Evolutionary conservation across 208 protist species (phyloP).

Genomic region (Wallacemonas sp.): DNA sequence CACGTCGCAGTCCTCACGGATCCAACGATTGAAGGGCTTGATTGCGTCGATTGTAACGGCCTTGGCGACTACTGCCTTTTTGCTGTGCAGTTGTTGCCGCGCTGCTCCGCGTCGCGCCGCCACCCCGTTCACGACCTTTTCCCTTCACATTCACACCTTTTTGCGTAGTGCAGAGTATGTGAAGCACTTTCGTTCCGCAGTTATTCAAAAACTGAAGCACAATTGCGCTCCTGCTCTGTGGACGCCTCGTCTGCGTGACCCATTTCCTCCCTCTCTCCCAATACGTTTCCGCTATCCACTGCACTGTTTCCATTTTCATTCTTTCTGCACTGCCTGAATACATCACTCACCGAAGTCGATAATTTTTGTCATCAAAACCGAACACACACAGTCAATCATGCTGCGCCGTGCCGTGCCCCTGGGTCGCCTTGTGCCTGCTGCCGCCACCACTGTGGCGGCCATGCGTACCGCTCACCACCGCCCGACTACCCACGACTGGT

Average conservation of each 20-base stretch:
- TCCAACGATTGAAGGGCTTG: too few species aligned
- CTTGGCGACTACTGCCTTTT: neutral
- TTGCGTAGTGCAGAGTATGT: too few species aligned
- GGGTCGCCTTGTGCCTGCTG: constrained; percentile 15
- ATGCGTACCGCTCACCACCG: constrained; percentile 62
- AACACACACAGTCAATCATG: constrained; percentile 22
- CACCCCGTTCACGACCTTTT: too few species aligned
- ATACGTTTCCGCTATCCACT: too few species aligned
- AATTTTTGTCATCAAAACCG: neutral
- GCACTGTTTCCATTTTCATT: neutral
- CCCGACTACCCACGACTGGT: constrained; percentile 83
- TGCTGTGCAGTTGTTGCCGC: neutral
- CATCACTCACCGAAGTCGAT: neutral
- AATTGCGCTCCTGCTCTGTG: too few species aligned
- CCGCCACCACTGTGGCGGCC: constrained; percentile 17
- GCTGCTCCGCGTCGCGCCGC: too few species aligned
- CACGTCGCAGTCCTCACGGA: too few species aligned
- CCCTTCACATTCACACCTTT: too few species aligned
- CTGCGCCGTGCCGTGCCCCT: constrained; percentile 56
- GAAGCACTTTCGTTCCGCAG: too few species aligned
- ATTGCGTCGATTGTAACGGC: neutral
- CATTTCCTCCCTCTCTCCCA: too few species aligned
- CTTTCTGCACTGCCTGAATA: neutral
- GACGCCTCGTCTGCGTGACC: too few species aligned
- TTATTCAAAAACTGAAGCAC: too few species aligned